Evolutionary conservation across 805 yeast species (phyloP).

Genomic region (Ogataea methanolica): DNA sequence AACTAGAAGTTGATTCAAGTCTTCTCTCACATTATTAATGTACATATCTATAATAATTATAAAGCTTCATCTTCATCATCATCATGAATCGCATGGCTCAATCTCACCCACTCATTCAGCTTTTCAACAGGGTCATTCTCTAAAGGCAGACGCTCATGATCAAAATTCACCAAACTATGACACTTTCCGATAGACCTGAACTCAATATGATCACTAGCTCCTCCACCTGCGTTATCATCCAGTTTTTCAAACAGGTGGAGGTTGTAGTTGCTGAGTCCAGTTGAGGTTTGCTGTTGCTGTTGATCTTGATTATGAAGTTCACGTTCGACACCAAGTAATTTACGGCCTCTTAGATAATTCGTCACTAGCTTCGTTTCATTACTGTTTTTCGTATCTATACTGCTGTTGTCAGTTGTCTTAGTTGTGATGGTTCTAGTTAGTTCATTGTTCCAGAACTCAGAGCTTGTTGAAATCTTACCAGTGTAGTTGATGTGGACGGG

Average conservation of each 20-base stretch:
- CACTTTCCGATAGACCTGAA: slow-evolving; percentile 10
- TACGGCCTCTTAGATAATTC: slow-evolving; percentile 19
- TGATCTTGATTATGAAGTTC: not conserved
- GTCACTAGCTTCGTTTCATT: not conserved
- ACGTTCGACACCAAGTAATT: slow-evolving; percentile 15
- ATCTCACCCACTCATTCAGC: slow-evolving; percentile 16
- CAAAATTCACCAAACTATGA: slow-evolving; percentile 12
- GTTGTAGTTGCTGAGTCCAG: not conserved
- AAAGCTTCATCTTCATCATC: slow-evolving; percentile 1
- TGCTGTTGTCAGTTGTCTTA: not conserved
- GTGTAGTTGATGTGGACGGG: slow-evolving; percentile 15
- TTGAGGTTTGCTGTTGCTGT: not conserved
- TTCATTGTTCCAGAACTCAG: slow-evolving; percentile 10
- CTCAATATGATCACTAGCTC: slow-evolving; percentile 5
- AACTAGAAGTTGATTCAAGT: no score
- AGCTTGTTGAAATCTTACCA: slow-evolving; percentile 6
- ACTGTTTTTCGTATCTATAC: not conserved
- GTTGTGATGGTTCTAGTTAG: not conserved
- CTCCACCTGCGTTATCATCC: slow-evolving; percentile 4
- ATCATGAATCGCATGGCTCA: slow-evolving; percentile 16
- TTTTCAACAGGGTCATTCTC: slow-evolving; percentile 16
- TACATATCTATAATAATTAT: not conserved
- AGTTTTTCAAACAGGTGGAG: slow-evolving; percentile 6
- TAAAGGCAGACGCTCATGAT: slow-evolving; percentile 18
- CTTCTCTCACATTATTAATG: not conserved